Evolutionary conservation across 2,329 filamentous ascomycete genomes (phyloP), one percentile per base, ranked within the genome.

Genomic region (Fusarium graminum): DNA sequence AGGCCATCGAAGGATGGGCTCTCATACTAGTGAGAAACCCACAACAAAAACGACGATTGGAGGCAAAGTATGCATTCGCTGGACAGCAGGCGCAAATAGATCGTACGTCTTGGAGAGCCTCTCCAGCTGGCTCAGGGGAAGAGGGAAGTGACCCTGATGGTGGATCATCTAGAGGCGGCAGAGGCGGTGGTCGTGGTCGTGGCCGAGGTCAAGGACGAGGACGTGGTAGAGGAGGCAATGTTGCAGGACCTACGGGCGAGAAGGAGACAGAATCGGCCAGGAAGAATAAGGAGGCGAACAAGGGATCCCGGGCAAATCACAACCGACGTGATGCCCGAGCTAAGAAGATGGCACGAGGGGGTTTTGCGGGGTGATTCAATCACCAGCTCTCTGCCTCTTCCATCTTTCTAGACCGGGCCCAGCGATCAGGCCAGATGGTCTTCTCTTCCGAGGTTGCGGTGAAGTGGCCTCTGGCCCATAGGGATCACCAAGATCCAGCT

Each of bases 1-100:
- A 98, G 78, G 89, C 91, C 4, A 90, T 99, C 32, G 95, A 98
- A 78, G 95, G 95, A 7, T 99, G 94, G 94, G 92, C 87, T 0
- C 81, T 97, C 46, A 97, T 98, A 92, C 79, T 97, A 9, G 80
- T 82, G 13, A 86, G 94, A 30, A 90, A 94, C 70, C 85, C 91
- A 1, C 86, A 87, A 71, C 85, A 90, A 60, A 81, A 90, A 75
- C 86, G 87, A 56, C 84, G 86, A 55, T 79, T 98, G 41, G 92
- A 97, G 77, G 84, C 84, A 49, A 90, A 88, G 73, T 91, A 90
- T 71, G 81, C 85, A 17, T 92, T 91, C 66, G 81, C 82, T 13
- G 91, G 91, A 3, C 78, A 85, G 54, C 93, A 97, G 77, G 80
- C 79, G 2, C 84, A 88, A 54, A 69, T 97, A 19, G 81, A 83